Base-by-base conservation (phyloP, 768 basidiomycete species). In the Trametes meyenii region DNA sequence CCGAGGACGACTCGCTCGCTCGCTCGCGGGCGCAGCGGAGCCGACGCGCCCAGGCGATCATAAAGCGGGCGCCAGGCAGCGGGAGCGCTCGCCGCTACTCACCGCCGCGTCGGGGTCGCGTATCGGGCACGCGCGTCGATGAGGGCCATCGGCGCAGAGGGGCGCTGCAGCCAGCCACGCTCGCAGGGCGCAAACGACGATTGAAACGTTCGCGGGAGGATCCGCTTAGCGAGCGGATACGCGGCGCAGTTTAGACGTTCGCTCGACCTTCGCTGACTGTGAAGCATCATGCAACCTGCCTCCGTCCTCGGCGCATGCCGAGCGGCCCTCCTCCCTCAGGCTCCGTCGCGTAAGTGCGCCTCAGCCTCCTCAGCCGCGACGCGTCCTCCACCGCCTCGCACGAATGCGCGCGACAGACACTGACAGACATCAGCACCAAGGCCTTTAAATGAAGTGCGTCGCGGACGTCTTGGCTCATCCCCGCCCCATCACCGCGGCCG, bases 171-270 rank as follows among this genome's bases (percentile, higher is more conserved):
- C 26, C 26, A 16, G 43, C 14, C 38, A 3, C 21, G 38, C 11
- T 7, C 26, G n/a, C 13, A 33, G 40, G n/a, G 39, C 26, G 33
- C 39, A 48, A 58, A n/a, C n/a, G n/a, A n/a, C n/a, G n/a, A n/a
- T n/a, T n/a, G n/a, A n/a, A n/a, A 58, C 46, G 24, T 58, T 58
- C 57, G 57, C 57, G 57, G 57, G 57, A 58, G 57, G 23, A 43
- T 39, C 16, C 29, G 57, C 29, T 29, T 29, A 50, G 57, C 57
- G 56, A 58, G 48, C 11, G 23, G 38, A 50, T 43, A 50, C 49
- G 57, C 57, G 57, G 57, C 57, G 57, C 57, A 58, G 57, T 58
- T 58, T 58, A 44, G 49, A 44, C 49, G 21, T 46, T 29, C n/a
- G 29, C 49, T 49, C 35, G 57, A 58, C 40, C 40, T 58, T 58